Evolutionary conservation across 257 asterid species (phyloP), one percentile per base, ranked within the genome.

Genomic region (Solanum piurae): DNA sequence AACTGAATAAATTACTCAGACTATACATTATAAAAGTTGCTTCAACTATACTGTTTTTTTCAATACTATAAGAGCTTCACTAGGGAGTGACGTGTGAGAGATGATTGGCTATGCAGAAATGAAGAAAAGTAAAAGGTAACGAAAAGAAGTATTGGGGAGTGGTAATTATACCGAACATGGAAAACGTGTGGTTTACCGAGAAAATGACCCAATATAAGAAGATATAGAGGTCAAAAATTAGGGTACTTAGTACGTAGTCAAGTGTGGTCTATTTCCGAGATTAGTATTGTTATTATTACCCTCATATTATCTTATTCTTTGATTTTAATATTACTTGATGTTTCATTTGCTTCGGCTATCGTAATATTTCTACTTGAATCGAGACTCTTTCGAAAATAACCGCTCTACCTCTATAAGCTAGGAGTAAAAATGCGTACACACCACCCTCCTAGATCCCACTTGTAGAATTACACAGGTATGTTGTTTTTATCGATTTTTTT

Each of bases 321-420:
- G 0, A 68, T 68, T 3, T 27, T 68, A 29, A 2, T 27, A 29
- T 29, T 68, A 27, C 11, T 0, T 29, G 11, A 5, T 25, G 7
- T 27, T 68, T 68, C 37, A 27, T 27, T 66, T 27, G 5, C 21
- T 29, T 27, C 11, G 11, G 0, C 0, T 12, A 9, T n/a, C 1
- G 2, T n/a, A n/a, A 10, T 21, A 60, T 25, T n/a, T 64, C 8
- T 27, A 62, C 10, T 68, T 68, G 21, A 68, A 3, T 0, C 4
- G 0, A 11, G 21, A 3, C 10, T 27, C 36, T 0, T 66, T 0
- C 21, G 2, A 11, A 66, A 25, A 10, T 10, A 23, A 10, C 6
- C 0, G 0, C 3, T 64, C 3, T n/a, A 64, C 16, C 33, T 64
- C 2, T 12, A 9, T 38, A 3, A 64, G 72, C 16, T 64, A 64